Base-by-base conservation (phyloP, 768 basidiomycete species). In the Boletus sp. region DNA sequence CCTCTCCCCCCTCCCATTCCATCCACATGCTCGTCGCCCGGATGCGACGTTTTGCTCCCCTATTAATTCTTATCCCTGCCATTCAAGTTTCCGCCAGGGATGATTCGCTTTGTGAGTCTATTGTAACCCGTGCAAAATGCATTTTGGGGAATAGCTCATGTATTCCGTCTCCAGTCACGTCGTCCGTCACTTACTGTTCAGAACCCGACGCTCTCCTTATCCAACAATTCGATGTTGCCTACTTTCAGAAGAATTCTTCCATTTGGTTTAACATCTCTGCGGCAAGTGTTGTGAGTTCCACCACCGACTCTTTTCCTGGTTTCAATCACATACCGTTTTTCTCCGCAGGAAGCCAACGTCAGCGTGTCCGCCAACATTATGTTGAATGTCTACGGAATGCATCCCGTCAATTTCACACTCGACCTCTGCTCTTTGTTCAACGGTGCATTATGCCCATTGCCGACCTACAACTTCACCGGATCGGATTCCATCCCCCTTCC, bases 301-400 rank as follows among this genome's bases (percentile, higher is more conserved):
- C 43, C 29, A 37, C 46, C 21, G n/a, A 0, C 0, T n/a, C 9
- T 38, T 27, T 56, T 46, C 46, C 7, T 30, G 8, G 41, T 38
- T 55, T 46, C 54, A 48, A n/a, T 55, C 50, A 56, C 55, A 49
- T 58, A 59, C 25, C 51, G 44, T 55, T 60, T 54, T 33, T 50
- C 47, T 38, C 47, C 6, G 32, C 23, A 90, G 89, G 78, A 85
- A 76, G 66, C 83, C 43, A 83, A 89, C 66, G 78, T 93, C 62
- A 92, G 83, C 64, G 90, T 96, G 50, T 79, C 83, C 4, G 94
- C 91, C 33, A 88, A 88, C 64, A 73, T 97, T 48, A 77, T 90
- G 63, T 73, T 94, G 65, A 88, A 90, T 55, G 88, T 88, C n/a
- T 98, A 98, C 61, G 94, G 93, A 50, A 83, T 87, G 70, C 79